Base-by-base conservation (phyloP, 2,329 filamentous ascomycete species). In the Claviceps spartinae region DNA sequence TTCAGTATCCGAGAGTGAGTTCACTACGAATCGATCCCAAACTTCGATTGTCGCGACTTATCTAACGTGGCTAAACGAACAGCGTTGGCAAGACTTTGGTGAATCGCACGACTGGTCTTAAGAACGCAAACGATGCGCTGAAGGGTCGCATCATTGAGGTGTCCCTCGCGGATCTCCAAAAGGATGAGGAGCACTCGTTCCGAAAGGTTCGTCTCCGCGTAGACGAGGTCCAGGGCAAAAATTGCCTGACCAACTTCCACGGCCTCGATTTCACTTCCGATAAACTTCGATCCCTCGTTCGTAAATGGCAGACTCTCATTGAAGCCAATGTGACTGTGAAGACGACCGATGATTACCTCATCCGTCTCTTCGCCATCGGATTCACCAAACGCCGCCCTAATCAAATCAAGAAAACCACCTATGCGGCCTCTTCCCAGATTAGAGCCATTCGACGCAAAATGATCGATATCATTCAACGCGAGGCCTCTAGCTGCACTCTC, bases 331-430 rank as follows among this genome's bases (percentile, higher is more conserved):
- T 97, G 69, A 95, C 94, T 62, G 90, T 98, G 81, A 97, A 97
- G 87, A 97, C 93, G 67, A 97, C 93, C 72, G 93, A 98, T 72
- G 93, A 98, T 77, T 97, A 98, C 81, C 90, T 97, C 72, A 83
- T 98, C 76, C 88, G 93, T 68, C 85, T 98, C 65, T 98, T 98
- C 79, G 88, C 88, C 72, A 98, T 98, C 65, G 93, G 88, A 65
- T 98, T 98, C 82, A 98, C 93, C 76, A 97, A 97, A 86, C 83
- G 89, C 75, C 86, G 93, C 69, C 89, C 88, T 66, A 98, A 97
- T 82, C 93, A 98, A 82, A 91, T 98, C 81, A 95, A 95, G 87
- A 98, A 97, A 87, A 98, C 93, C 67, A 98, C 93, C 71, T 98
- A 98, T 71, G 93, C 93, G 64, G 85, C 85, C 61, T 89, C 88